Percentiles rank a stretch among this genome's conserved stretches.
Conservation (phyloP, 352 stramenopile genomes). For the Pythium vanterpoolii region DNA sequence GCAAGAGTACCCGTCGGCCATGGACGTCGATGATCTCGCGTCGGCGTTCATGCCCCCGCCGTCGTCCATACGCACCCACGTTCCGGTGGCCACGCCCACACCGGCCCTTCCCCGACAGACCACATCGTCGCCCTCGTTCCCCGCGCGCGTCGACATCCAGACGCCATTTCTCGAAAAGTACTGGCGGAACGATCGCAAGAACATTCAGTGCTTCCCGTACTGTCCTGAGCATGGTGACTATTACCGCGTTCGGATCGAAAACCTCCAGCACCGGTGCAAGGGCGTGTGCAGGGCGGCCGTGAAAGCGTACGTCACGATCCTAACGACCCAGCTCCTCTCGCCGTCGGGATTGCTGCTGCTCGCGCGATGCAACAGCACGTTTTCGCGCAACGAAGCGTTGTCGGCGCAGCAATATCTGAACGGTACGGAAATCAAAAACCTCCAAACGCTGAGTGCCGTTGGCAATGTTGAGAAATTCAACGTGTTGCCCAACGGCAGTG, state of each 20-base stretch:
- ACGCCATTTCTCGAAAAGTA: conserved; percentile 88
- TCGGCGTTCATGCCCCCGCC: conserved; percentile 44
- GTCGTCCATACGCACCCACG: conserved; percentile 12
- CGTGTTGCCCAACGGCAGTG: conserved; percentile 28
- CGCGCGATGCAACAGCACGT: conserved; percentile 82
- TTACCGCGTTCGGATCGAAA: conserved; percentile 84
- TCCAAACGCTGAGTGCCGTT: conserved; percentile 66
- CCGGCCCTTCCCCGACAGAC: conserved; percentile 25
- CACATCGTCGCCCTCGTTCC: conserved; percentile 30
- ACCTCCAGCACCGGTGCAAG: conserved; percentile 80
- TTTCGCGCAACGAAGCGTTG: conserved; percentile 61
- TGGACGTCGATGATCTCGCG: conserved; percentile 51
- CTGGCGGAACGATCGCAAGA: conserved; percentile 91
- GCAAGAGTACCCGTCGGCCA: conserved; percentile 32
- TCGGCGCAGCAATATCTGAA: conserved; percentile 49
- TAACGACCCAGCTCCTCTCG: conserved; percentile 32
- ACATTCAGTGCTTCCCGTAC: conserved; percentile 90
- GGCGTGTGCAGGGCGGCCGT: conserved; percentile 80
- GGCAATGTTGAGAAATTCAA: conserved; percentile 60
- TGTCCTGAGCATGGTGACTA: conserved; percentile 89
- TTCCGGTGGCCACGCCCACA: conserved; percentile 20
- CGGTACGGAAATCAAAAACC: conserved; percentile 56
- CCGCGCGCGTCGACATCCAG: conserved; percentile 67
- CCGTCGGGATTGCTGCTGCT: conserved; percentile 52
- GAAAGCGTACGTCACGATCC: conserved; percentile 65